A percentile compares a stretch with the other conserved stretches of the same genome.
Evolutionary conservation across 2,329 filamentous ascomycete genomes (phyloP).

Genomic region (Alternaria viburni): DNA sequence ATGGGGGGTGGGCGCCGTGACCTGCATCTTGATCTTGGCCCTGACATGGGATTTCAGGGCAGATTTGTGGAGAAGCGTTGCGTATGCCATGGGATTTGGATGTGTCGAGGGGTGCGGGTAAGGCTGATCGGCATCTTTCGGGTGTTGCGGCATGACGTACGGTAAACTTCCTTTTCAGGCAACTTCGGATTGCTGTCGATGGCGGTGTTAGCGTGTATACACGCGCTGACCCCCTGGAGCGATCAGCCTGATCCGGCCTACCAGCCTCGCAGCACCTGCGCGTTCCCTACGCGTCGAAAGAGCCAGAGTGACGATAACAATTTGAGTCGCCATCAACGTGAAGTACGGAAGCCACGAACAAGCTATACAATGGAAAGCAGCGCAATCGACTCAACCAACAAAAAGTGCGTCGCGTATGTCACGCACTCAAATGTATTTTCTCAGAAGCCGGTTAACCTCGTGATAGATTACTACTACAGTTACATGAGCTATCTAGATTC

Average conservation of each 20-base stretch:
- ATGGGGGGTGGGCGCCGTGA: neutral
- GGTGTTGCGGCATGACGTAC: conserved; percentile 7
- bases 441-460: neutral
- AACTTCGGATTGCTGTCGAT: neutral
- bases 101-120: neutral
- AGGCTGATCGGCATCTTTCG: neutral
- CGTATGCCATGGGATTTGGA: conserved; percentile 9
- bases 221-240: neutral
- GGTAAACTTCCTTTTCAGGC: neutral
- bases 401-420: neutral
- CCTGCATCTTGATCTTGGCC: neutral
- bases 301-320: neutral
- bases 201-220: conserved; percentile 1
- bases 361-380: neutral
- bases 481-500: neutral
- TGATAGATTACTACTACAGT: neutral
- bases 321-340: neutral
- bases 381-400: neutral
- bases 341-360: neutral
- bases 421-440: neutral
- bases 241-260: neutral
- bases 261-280: neutral
- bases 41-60: neutral
- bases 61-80: conserved; percentile 4
- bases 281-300: neutral